Conservation (phyloP, 176 grass and related monocot species). For the Oryza glumipatula region DNA sequence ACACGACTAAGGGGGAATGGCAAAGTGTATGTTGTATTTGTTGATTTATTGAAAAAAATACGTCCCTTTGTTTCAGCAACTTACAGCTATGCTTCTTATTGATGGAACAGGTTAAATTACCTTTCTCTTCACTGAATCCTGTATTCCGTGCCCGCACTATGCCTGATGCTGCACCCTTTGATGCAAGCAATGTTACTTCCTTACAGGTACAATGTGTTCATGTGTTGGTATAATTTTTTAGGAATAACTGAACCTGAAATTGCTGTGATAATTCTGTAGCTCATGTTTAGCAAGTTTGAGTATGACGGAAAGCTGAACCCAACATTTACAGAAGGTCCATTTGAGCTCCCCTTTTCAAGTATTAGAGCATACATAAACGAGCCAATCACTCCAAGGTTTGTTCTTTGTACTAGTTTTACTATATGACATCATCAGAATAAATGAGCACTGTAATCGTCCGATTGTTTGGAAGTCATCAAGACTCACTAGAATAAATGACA, state of each 20-base stretch:
- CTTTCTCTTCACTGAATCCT: constrained; percentile 80
- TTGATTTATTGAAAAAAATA: constrained; percentile 15
- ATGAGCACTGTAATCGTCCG: neutral
- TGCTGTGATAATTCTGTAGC: constrained; percentile 57
- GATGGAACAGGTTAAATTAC: constrained; percentile 68
- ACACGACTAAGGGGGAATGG: constrained; percentile 82
- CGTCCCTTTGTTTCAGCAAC: constrained; percentile 19
- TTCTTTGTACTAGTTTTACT: constrained; percentile 38
- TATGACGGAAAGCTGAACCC: constrained; percentile 93
- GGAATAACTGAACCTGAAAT: constrained; percentile 12
- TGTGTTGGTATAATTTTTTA: constrained; percentile 18
- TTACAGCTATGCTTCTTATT: constrained; percentile 28
- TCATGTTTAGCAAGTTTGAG: constrained; percentile 99
- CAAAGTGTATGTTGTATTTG: constrained; percentile 68
- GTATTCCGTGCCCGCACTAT: constrained; percentile 88
- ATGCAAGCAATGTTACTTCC: constrained; percentile 81
- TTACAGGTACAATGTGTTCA: constrained; percentile 60
- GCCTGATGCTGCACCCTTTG: constrained; percentile 77
- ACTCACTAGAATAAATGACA: neutral
- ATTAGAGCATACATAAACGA: constrained; percentile 80
- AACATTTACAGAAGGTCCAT: constrained; percentile 91
- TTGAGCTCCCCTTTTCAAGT: constrained; percentile 94
- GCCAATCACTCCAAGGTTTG: constrained; percentile 87
- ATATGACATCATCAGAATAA: constrained; percentile 14
- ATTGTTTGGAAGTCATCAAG: constrained; percentile 1